These are phyloP conservation scores for Leishmania major DNA, from an alignment of 208 protist genomes.

Conservation along the genomic window DNA sequence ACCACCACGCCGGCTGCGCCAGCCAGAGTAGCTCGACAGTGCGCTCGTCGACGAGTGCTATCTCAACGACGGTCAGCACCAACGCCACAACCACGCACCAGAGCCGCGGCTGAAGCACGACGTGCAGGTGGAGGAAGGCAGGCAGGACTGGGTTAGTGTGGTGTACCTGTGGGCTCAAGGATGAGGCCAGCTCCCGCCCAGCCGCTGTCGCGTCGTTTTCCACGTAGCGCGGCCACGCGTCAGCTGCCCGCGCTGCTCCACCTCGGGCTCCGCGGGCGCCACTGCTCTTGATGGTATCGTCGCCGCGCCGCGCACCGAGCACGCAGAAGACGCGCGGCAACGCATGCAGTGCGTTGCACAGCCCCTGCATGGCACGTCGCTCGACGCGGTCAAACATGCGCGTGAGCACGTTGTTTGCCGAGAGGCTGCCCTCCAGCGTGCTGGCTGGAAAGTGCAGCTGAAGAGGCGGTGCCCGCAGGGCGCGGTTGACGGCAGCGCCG, in stretches of 20 bases:
- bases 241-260: neutral
- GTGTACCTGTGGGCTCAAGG: neutral
- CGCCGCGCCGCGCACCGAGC: neutral
- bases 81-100: conserved; percentile 44
- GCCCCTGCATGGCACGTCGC: conserved; percentile 20
- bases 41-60: conserved; percentile 44
- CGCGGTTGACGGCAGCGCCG: neutral
- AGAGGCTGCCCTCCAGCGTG: conserved; percentile 24
- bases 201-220: neutral
- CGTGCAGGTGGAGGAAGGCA: conserved; percentile 15
- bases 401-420: conserved; percentile 30
- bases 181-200: neutral
- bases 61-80: conserved; percentile 48
- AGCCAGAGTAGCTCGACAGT: conserved; percentile 30
- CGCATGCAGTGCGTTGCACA: neutral
- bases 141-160: conserved; percentile 2
- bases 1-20: conserved; percentile 28
- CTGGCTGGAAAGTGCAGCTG: neutral
- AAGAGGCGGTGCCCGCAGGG: neutral
- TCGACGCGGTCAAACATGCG: conserved; percentile 29
- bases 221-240: neutral
- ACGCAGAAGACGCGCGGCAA: neutral
- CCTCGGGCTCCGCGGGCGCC: neutral
- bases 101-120: conserved; percentile 40
- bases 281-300: neutral